These are phyloP conservation scores for Mortierella sp. DNA, from an alignment of 371 early-diverging fungal species.

Conservation along the genomic window DNA sequence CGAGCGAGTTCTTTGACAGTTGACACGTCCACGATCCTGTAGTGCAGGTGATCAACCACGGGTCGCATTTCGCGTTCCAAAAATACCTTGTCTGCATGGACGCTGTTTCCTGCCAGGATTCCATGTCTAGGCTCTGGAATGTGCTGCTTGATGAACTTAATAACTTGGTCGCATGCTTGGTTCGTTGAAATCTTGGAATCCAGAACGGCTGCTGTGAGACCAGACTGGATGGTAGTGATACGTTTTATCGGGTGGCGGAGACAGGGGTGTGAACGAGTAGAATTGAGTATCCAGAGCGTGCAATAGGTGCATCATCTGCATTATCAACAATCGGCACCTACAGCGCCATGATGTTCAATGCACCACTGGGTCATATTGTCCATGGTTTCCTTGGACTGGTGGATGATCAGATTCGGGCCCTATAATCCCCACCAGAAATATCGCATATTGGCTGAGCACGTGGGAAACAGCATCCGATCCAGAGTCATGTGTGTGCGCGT, in stretches of 20 bases:
- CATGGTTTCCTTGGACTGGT: constrained; percentile 81
- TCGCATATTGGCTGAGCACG: background rate
- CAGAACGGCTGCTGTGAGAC: constrained; percentile 86
- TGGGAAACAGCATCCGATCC: background rate
- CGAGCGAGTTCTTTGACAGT: constrained; percentile 89
- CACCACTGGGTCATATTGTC: constrained; percentile 95
- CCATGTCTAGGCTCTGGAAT: constrained; percentile 69
- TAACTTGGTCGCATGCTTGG: constrained; percentile 80
- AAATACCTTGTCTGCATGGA: constrained; percentile 90
- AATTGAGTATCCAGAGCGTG: background rate
- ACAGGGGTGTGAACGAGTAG: no score
- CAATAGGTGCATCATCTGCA: no score
- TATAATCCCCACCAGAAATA: constrained; percentile 18
- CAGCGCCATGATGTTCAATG: constrained; percentile 83
- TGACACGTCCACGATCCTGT: constrained; percentile 92
- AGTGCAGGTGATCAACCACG: constrained; percentile 84
- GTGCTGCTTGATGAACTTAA: constrained; percentile 78
- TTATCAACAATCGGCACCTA: constrained; percentile 41
- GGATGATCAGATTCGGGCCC: constrained; percentile 86
- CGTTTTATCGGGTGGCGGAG: background rate
- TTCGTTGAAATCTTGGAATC: constrained; percentile 71
- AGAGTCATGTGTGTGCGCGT: no score
- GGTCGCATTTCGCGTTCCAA: constrained; percentile 85
- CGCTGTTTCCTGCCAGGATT: constrained; percentile 93
- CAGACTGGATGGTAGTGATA: constrained; percentile 64